Evolutionary conservation across 306 rosid species (phyloP).

Genomic region (Pterocarpus santalinus): DNA sequence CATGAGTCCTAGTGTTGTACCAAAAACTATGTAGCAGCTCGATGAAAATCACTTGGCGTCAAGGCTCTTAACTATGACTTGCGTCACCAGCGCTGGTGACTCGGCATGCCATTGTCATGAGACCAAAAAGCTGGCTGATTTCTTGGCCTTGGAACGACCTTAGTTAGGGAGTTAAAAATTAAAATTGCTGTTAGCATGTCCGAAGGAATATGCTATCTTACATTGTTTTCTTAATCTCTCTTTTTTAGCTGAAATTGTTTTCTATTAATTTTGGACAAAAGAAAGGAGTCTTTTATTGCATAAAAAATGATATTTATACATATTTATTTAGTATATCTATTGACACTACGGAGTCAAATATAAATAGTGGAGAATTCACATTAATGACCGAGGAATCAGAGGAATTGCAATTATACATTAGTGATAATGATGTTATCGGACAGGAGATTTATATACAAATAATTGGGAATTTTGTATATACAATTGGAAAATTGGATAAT

Average conservation of each 20-base stretch:
- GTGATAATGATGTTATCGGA: too few relatives aligned
- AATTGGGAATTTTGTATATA: too few relatives aligned
- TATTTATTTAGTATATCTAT: too few relatives aligned
- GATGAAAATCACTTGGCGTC: background rate
- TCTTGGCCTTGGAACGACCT: slow-evolving; percentile 7
- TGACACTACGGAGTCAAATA: too few relatives aligned
- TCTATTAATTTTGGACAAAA: too few relatives aligned
- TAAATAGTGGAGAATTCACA: too few relatives aligned
- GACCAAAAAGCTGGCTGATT: background rate
- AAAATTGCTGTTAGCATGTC: background rate
- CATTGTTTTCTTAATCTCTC: background rate
- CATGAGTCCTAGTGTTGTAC: background rate
- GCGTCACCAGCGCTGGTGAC: background rate
- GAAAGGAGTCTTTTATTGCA: background rate
- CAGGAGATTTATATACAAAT: too few relatives aligned
- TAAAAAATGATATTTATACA: too few relatives aligned
- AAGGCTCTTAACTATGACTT: background rate
- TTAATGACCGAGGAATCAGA: too few relatives aligned
- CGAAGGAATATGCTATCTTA: background rate
- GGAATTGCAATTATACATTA: too few relatives aligned
- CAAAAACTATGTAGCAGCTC: background rate
- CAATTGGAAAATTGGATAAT: too few relatives aligned
- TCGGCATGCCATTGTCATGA: background rate
- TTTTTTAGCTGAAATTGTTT: background rate
- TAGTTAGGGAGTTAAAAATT: background rate